Evolutionary conservation across 306 rosid species (phyloP).

Genomic region (Gastrolobium bilobum): DNA sequence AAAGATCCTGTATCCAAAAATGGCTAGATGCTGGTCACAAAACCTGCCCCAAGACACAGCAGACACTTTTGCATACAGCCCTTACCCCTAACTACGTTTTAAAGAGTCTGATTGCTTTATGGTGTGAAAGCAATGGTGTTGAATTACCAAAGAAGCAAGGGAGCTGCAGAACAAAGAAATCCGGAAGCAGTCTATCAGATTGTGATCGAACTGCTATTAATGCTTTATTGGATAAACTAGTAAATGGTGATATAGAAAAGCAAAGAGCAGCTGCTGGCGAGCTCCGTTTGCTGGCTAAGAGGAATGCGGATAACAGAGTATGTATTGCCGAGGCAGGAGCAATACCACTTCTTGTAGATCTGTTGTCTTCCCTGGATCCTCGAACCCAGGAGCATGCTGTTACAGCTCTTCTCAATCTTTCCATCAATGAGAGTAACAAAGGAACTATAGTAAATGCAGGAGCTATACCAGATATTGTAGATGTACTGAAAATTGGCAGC

Average conservation of each 20-base stretch:
- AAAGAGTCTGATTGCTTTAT: conserved; percentile 91
- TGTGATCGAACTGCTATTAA: conserved; percentile 78
- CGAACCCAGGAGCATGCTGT: conserved; percentile 98
- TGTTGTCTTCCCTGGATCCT: conserved; percentile 78
- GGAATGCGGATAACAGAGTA: conserved; percentile 92
- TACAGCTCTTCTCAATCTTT: conserved; percentile 95
- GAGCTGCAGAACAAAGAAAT: conserved; percentile 71
- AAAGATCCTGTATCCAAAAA: conserved; percentile 92
- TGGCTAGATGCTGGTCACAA: conserved; percentile 98
- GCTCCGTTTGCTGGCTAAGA: conserved; percentile 94
- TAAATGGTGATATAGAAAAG: conserved; percentile 73
- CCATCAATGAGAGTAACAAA: conserved; percentile 88
- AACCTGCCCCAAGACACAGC: conserved; percentile 98
- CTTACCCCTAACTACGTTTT: conserved; percentile 96
- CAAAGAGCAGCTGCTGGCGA: conserved; percentile 97
- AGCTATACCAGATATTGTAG: conserved; percentile 94
- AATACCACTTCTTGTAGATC: conserved; percentile 89
- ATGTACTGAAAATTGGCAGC: conserved; percentile 89
- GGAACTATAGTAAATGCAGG: conserved; percentile 92
- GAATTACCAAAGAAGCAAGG: conserved; percentile 88
- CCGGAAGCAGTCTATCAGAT: conserved; percentile 78
- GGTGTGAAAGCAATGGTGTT: conserved; percentile 98
- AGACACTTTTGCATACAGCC: conserved; percentile 84
- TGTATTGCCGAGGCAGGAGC: conserved; percentile 99
- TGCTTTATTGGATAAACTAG: conserved; percentile 68